Evolutionary conservation across 768 basidiomycete genomes (phyloP).

Genomic region (Lentinula edodes): DNA sequence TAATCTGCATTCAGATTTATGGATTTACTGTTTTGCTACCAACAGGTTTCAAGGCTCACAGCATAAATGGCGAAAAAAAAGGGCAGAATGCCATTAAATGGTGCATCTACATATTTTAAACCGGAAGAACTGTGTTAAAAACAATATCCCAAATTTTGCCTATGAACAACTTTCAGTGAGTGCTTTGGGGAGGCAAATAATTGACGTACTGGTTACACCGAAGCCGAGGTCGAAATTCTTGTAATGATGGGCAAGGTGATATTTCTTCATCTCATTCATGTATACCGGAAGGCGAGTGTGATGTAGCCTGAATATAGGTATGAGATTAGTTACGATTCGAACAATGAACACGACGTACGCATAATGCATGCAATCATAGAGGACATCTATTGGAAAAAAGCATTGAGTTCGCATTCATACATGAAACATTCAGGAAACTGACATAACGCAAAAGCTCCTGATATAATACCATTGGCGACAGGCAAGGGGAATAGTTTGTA

Average conservation of each 20-base stretch:
- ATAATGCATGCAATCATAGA: conserved; percentile 92
- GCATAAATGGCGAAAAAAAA: too few species aligned
- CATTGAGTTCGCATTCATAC: conserved; percentile 3
- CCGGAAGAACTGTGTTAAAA: conserved; percentile 75
- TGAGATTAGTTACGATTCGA: conserved; percentile 9
- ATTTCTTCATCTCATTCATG: conserved; percentile 90
- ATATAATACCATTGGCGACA: conserved; percentile 87
- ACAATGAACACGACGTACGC: conserved; percentile 44
- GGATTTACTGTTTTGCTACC: too few species aligned
- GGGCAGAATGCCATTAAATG: too few species aligned
- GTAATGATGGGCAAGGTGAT: conserved; percentile 97
- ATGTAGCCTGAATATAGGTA: conserved; percentile 50
- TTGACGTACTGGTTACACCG: conserved; percentile 76
- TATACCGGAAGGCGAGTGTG: conserved; percentile 85
- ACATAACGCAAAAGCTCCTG: conserved; percentile 80
- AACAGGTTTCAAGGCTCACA: too few species aligned
- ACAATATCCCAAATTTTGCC: conserved; percentile 94
- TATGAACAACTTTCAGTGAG: conserved; percentile 16
- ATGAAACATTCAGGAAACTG: conserved; percentile 19
- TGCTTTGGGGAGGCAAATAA: not conserved
- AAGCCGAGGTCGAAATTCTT: conserved; percentile 98
- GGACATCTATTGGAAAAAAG: conserved; percentile 47
- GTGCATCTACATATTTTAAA: too few species aligned
- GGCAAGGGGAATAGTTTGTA: conserved; percentile 77
- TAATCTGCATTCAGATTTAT: too few species aligned